Evolutionary conservation across 495 filamentous ascomycete species (phyloP), one percentile per base, ranked within the genome.

Genomic region (Apodospora peruviana): DNA sequence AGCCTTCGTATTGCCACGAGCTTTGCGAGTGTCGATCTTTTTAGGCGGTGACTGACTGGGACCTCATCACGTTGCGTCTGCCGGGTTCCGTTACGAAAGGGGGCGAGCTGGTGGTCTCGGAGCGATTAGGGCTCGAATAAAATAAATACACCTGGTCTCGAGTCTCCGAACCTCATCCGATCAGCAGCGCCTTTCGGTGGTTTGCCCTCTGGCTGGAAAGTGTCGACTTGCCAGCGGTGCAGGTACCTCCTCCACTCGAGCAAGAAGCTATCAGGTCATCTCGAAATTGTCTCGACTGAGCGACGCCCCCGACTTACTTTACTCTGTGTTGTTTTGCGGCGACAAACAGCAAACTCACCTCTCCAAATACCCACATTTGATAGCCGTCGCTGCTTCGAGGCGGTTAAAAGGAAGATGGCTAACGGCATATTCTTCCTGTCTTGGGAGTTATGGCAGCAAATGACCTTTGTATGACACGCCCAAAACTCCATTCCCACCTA

Each of bases 361-460:
- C 37, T 46, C 25, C 23, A 32, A 45, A 11, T 45, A 50, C 42
- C 34, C 20, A 25, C 44, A 49, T 45, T 27, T 44, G 39, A 34
- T 41, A 46, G 42, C 35, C 32, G 41, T 37, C 48, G 18, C 47
- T 7, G 11, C 17, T 45, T 11, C 12, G n/a, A n/a, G n/a, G n/a
- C n/a, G n/a, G n/a, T n/a, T n/a, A n/a, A n/a, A n/a, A 9, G 20
- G 29, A 58, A 53, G 23, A 62, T 64, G 59, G 50, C 50, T 24
- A 47, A 40, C 42, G 45, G 37, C n/a, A 50, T 47, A 29, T 95
- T 96, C 71, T 96, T 91, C 72, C 58, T 70, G 34, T 74, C 69
- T 32, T 96, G 90, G 91, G 63, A 76, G 53, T 67, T 93, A 58
- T 97, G 91, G 91, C 80, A 94, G 77, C 85, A 95, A 76, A 78